These are phyloP conservation scores for Vanilla planifolia DNA, from an alignment of 106 monocot species.

Conservation along the genomic window DNA sequence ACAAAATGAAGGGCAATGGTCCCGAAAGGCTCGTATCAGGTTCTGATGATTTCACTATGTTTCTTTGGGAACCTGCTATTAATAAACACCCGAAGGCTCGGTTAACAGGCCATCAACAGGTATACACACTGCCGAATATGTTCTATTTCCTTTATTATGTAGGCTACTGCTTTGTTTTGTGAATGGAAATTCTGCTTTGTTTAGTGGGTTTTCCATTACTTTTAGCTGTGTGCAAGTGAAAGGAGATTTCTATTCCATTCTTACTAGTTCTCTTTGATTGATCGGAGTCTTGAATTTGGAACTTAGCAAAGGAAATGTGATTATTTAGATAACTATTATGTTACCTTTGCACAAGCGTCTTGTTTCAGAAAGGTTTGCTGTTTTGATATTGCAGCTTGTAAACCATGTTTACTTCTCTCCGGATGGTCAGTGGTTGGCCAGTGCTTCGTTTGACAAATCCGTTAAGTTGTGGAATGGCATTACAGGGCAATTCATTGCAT, in stretches of 20 bases:
- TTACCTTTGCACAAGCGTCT: too few species aligned
- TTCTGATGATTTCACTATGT: constrained; percentile 96
- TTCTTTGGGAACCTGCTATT: constrained; percentile 80
- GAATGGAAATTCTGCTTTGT: too few species aligned
- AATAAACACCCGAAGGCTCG: constrained; percentile 87
- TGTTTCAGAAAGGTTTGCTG: neutral
- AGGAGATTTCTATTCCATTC: too few species aligned
- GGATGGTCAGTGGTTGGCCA: constrained; percentile 95
- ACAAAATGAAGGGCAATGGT: constrained; percentile 78
- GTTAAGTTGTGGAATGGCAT: constrained; percentile 97
- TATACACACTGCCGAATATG: constrained; percentile 8
- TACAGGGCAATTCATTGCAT: constrained; percentile 67
- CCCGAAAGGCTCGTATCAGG: constrained; percentile 95
- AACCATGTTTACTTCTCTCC: constrained; percentile 98
- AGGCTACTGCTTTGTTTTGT: too few species aligned
- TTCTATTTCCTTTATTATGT: too few species aligned
- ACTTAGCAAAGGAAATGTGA: too few species aligned
- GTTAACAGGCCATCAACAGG: constrained; percentile 95
- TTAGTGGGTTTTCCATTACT: too few species aligned
- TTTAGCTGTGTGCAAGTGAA: too few species aligned
- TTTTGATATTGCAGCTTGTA: constrained; percentile 82
- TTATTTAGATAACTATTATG: too few species aligned
- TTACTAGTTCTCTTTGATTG: too few species aligned
- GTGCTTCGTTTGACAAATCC: constrained; percentile 98
- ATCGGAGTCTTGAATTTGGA: too few species aligned